Evolutionary conservation across 176 grass and related monocot species (phyloP).

Genomic region (Rhipidocladum racemiflorum): DNA sequence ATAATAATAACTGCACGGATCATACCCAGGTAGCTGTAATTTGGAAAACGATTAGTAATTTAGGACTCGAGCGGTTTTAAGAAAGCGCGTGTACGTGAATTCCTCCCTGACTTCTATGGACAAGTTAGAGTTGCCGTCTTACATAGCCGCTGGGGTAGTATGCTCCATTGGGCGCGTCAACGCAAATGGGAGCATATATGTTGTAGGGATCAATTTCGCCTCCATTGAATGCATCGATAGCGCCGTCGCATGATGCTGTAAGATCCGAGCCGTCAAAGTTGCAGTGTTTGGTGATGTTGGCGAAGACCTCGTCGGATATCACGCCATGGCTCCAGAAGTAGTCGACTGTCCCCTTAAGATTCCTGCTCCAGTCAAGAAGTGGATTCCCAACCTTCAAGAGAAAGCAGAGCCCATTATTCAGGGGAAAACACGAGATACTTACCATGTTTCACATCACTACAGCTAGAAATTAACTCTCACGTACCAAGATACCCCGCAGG

Average conservation of each 20-base stretch:
- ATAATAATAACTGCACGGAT: constrained; percentile 25
- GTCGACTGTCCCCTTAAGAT: neutral
- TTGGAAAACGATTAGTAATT: neutral
- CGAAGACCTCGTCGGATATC: constrained; percentile 35
- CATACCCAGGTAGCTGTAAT: constrained; percentile 38
- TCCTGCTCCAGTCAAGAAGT: constrained; percentile 6
- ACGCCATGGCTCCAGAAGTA: constrained; percentile 45
- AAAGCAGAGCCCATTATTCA: neutral
- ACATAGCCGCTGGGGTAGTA: constrained; percentile 34
- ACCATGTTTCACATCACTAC: neutral
- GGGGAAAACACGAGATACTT: neutral
- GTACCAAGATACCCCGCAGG: constrained; percentile 41
- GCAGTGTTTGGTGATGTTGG: constrained; percentile 41
- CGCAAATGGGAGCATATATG: constrained; percentile 46
- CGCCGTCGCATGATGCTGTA: neutral
- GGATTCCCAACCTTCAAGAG: constrained; percentile 45
- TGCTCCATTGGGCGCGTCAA: neutral
- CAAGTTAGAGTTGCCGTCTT: neutral
- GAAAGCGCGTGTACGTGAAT: neutral
- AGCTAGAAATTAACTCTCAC: neutral
- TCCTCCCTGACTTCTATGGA: no score
- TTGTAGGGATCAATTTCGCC: constrained; percentile 22
- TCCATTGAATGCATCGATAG: neutral
- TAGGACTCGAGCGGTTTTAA: neutral
- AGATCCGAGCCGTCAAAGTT: neutral